Evolutionary conservation across 345 rosid genomes (phyloP), one percentile per base, ranked within the genome.

Genomic region (Adansonia digitata): DNA sequence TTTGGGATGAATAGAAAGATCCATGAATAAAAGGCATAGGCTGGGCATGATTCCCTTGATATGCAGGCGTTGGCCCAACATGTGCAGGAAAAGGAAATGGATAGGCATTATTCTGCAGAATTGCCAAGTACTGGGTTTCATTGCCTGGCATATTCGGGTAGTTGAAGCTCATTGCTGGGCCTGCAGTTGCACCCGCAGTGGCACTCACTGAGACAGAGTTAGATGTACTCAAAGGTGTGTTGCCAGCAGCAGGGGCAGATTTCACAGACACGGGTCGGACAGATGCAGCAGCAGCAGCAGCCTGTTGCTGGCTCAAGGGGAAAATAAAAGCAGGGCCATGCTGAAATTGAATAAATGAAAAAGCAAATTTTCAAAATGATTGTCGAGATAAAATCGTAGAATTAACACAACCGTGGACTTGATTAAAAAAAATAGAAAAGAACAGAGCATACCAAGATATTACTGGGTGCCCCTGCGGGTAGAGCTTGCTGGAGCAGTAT

Each of bases 121-220:
- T 84, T 8, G 99, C 98, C 80, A 96, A 80, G 83, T 90, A 96
- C 74, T 88, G 99, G 34, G 97, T 85, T 78, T 96, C 99, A 76
- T 82, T 92, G 55, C 91, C 94, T 0, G 94, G 88, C 81, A 93
- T 84, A 77, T 79, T 90, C 0, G 97, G 86, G 81, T 92, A 96
- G 80, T 85, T 93, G 82, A 92, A 93, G 85, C 90, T 88, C 97
- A 93, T 84, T 24, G 94, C 88, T 17, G 93, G 75, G 53, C 88
- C 83, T 24, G 90, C 85, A 67, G 89, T 85, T 35, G 88, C 82
- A 37, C 91, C 89, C 2, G 91, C 69, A 52, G 88, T 51, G 49
- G 86, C 82, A 84, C 83, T 84, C 22, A 81, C 64, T 27, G 92
- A 77, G 46, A 83, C 81, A 46, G 95, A 79, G 83, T 76, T 79